These are phyloP conservation scores for Annulohypoxylon truncatum DNA, from an alignment of 2,329 filamentous ascomycete species.

Conservation along the genomic window DNA sequence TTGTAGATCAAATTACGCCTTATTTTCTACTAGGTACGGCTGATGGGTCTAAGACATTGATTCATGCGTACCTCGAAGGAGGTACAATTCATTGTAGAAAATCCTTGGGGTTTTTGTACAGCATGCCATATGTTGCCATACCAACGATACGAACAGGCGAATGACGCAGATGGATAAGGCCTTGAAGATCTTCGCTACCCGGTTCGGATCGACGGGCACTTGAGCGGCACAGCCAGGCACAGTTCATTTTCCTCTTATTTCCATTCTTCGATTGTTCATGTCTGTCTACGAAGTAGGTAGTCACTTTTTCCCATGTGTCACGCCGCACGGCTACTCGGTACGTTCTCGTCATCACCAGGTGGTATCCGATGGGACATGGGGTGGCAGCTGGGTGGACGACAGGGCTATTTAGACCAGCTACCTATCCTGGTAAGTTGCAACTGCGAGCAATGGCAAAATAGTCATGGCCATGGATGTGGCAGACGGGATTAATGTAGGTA, in stretches of 20 bases:
- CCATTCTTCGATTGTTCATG: not conserved
- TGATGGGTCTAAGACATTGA: not conserved
- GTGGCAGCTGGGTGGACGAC: slow-evolving; percentile 2
- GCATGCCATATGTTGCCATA: not conserved
- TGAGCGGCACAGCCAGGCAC: slow-evolving; percentile 2
- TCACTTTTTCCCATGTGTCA: slow-evolving; percentile 3
- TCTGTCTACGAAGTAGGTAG: no score
- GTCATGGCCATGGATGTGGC: not conserved
- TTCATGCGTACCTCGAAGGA: not conserved
- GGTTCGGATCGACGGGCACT: not conserved
- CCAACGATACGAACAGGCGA: not conserved
- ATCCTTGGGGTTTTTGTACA: not conserved
- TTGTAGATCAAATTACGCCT: not conserved
- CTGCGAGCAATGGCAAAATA: not conserved
- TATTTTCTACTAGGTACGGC: slow-evolving; percentile 1
- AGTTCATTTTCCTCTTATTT: slow-evolving; percentile 6
- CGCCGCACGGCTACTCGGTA: slow-evolving; percentile 8
- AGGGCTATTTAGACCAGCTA: slow-evolving; percentile 16
- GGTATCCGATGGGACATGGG: slow-evolving; percentile 23
- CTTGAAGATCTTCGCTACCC: not conserved
- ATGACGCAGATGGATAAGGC: not conserved
- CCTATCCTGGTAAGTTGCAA: slow-evolving; percentile 15
- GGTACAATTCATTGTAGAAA: not conserved
- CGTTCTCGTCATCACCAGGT: not conserved
- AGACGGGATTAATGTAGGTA: not conserved